These are phyloP conservation scores for Chaetoceros muelleri DNA, from an alignment of 108 stramenopile genomes.

Conservation along the genomic window DNA sequence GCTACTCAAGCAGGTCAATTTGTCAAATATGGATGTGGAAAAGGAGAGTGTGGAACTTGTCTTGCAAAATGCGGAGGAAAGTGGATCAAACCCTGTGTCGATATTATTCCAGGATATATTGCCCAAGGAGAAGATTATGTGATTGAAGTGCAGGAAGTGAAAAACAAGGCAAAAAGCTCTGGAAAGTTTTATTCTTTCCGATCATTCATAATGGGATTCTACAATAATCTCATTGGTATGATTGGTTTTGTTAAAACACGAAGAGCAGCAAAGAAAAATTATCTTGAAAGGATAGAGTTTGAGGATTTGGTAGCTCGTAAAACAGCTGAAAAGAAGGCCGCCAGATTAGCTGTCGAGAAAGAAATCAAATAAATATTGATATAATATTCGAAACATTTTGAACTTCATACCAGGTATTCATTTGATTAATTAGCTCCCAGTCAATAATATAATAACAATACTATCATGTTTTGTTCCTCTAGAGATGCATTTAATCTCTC, in stretches of 20 bases:
- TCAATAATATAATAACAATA: too few relatives aligned
- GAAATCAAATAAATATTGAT: too few relatives aligned
- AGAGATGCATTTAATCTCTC: too few relatives aligned
- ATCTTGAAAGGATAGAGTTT: slow-evolving; percentile 51
- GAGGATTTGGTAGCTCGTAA: slow-evolving; percentile 50
- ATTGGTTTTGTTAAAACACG: slow-evolving; percentile 66
- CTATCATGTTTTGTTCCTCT: too few relatives aligned
- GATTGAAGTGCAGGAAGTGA: slow-evolving; percentile 52
- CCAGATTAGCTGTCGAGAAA: too few relatives aligned
- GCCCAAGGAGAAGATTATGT: slow-evolving; percentile 22
- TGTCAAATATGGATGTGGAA: slow-evolving; percentile 87
- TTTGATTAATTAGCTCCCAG: too few relatives aligned
- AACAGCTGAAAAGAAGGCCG: slow-evolving; percentile 44
- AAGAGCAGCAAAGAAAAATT: slow-evolving; percentile 56
- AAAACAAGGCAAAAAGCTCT: slow-evolving; percentile 37
- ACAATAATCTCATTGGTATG: slow-evolving; percentile 81
- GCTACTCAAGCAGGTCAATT: slow-evolving; percentile 82
- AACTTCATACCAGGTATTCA: too few relatives aligned
- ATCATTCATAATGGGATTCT: slow-evolving; percentile 73
- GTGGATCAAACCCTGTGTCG: slow-evolving; percentile 72
- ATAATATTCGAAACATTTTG: too few relatives aligned
- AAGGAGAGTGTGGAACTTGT: slow-evolving; percentile 90
- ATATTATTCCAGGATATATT: slow-evolving; percentile 31
- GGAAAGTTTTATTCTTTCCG: slow-evolving; percentile 64
- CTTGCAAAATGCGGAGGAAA: slow-evolving; percentile 70